Evolutionary conservation across 2,329 filamentous ascomycete genomes (phyloP).

Genomic region (Emmonsiellopsis sp.): DNA sequence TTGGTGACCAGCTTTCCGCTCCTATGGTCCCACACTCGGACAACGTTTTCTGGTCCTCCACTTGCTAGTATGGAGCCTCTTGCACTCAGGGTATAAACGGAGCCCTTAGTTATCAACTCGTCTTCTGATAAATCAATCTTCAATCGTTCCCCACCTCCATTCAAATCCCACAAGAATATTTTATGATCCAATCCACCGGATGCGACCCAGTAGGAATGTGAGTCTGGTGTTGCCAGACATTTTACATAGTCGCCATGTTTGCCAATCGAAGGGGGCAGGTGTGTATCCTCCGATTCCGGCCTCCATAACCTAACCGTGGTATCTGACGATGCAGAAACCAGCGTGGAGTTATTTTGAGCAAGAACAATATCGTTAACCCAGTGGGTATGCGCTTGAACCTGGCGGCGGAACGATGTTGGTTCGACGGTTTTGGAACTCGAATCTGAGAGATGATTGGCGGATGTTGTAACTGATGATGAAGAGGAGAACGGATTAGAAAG

Average conservation of each 20-base stretch:
- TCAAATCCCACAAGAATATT: conserved; percentile 88
- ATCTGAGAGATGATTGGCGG: conserved; percentile 13
- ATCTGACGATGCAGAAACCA: conserved; percentile 89
- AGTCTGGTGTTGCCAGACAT: conserved; percentile 69
- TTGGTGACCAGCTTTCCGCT: conserved; percentile 88
- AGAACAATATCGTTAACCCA: conserved; percentile 93
- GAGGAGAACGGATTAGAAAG: conserved; percentile 24
- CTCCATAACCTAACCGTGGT: conserved; percentile 89
- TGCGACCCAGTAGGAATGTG: conserved; percentile 72
- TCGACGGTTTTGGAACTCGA: conserved; percentile 15
- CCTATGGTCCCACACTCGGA: conserved; percentile 83
- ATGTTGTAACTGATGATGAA: conserved; percentile 16
- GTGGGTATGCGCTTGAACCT: conserved; percentile 78
- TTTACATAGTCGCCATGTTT: conserved; percentile 96
- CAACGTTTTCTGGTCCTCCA: conserved; percentile 86
- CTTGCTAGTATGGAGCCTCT: conserved; percentile 76
- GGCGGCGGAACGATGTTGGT: conserved; percentile 47
- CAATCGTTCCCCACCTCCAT: conserved; percentile 73
- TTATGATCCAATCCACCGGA: conserved; percentile 89
- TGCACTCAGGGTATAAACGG: conserved; percentile 80
- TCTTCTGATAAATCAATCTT: conserved; percentile 70
- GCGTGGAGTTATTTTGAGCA: conserved; percentile 63
- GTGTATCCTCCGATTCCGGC: conserved; percentile 53
- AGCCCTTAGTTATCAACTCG: conserved; percentile 75
- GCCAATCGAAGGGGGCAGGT: conserved; percentile 67